Base-by-base conservation (phyloP, 352 stramenopile genomes). In the Phytophthora citricola region DNA sequence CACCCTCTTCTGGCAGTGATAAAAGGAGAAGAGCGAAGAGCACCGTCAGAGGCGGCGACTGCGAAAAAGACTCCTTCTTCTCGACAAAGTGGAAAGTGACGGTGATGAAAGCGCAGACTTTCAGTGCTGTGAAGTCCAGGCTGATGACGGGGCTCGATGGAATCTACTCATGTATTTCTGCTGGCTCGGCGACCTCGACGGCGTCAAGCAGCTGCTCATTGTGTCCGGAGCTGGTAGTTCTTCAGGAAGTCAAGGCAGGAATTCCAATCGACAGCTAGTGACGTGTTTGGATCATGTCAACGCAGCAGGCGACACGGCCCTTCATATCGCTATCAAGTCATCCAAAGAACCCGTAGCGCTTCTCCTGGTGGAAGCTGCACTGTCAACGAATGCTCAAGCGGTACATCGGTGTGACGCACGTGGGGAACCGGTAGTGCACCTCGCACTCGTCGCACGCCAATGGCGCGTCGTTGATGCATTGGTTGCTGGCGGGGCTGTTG, bases 151-250 rank as follows among this genome's bases (percentile, higher is more conserved):
- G 4, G 47, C 66, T 46, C 62, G 65, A 20, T 92, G 83, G 85
- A 87, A 79, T 40, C 54, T 94, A 43, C 67, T 92, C 17, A 91
- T 92, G 84, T 92, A 84, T 54, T 75, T 89, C 6, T 81, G 82
- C 39, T 75, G 62, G 31, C 59, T 81, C 4, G 79, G 80, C 0
- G 78, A 94, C 34, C 27, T 92, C 5, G 67, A 79, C 9, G 52
- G 67, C 7, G 73, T 86, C 2, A 63, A 78, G 6, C 56, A 69
- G 10, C 64, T 91, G 14, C 53, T 76, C 9, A 45, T 47, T 40
- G 47, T 72, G 48, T 59, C 57, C 9, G 68, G 68, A 54, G 36
- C 32, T 56, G 45, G 34, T 48, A 44, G 27, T 20, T 27, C 46
- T 45, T 40, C 56, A n/a, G 63, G 63, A 32, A 63, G 36, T 40